phyloP scores from a whole-genome alignment of 2,329 filamentous ascomycete species.

The Monosporascus sp. region DNA sequence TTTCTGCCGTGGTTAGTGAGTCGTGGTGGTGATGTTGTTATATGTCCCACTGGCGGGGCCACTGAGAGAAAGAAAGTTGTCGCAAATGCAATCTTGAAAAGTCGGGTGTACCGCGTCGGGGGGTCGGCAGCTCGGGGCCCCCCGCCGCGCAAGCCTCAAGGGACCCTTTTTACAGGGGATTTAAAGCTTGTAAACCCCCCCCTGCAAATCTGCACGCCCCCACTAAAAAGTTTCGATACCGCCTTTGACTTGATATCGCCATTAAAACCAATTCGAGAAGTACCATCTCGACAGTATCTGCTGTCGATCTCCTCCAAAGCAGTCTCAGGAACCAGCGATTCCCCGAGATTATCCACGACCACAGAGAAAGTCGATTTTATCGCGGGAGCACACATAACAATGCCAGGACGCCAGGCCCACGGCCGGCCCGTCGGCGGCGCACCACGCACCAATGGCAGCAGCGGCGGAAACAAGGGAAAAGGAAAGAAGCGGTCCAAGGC shows the following conservation, averaged over 20 bases:
- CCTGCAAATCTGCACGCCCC: conserved; percentile 7
- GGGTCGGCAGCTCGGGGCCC: not conserved
- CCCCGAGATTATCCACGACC: not conserved
- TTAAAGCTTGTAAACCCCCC: conserved; percentile 2
- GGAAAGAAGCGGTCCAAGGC: conserved; percentile 43
- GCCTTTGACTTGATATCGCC: not conserved
- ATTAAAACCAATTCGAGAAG: not conserved
- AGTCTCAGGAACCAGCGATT: not conserved
- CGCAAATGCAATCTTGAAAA: conserved; percentile 11
- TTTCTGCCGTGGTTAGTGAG: too few species aligned
- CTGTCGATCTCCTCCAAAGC: too few species aligned
- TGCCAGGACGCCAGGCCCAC: conserved; percentile 56
- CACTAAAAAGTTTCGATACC: conserved; percentile 17
- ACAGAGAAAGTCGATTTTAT: too few species aligned
- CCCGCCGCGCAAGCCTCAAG: not conserved
- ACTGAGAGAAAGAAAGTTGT: not conserved
- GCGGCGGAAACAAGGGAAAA: conserved; percentile 14
- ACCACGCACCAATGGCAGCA: conserved; percentile 17
- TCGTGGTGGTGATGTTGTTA: too few species aligned
- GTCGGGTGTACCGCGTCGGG: conserved; percentile 1
- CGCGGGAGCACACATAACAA: conserved; percentile 19
- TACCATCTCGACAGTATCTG: not conserved
- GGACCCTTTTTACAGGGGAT: not conserved
- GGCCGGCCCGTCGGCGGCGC: conserved; percentile 42
- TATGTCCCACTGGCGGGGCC: not conserved